phyloP scores from a whole-genome alignment of 2,329 filamentous ascomycete genomes.

The Waltergamsia citrina region DNA sequence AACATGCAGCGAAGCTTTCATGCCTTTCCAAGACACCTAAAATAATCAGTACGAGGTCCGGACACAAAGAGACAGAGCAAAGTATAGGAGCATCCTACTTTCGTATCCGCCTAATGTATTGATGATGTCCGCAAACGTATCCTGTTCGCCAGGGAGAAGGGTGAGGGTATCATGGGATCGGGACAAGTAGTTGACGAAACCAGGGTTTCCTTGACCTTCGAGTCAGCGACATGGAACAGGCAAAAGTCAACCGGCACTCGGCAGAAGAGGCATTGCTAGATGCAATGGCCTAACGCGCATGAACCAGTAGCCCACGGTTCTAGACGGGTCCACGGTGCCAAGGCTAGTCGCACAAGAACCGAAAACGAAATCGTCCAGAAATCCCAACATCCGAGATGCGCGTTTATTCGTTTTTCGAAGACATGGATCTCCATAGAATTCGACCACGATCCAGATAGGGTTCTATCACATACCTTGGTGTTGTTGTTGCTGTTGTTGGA shows the following conservation, averaged over 20 bases:
- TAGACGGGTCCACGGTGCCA: conserved; percentile 1
- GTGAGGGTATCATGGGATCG: conserved; percentile 34
- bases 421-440: too few relatives aligned
- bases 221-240: not conserved
- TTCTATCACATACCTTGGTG: not conserved
- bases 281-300: too few relatives aligned
- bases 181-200: conserved; percentile 44
- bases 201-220: conserved; percentile 2
- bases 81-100: conserved; percentile 31
- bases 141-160: conserved; percentile 45
- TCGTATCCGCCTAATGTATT: conserved; percentile 71
- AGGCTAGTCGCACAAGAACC: not conserved
- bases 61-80: not conserved
- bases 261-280: not conserved
- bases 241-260: not conserved
- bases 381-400: too few relatives aligned
- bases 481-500: not conserved
- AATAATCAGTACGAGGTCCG: conserved; percentile 5
- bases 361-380: too few relatives aligned
- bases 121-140: conserved; percentile 66
- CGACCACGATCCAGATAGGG: not conserved
- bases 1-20: conserved; percentile 77
- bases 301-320: too few relatives aligned
- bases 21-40: conserved; percentile 70
- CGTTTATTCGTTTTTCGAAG: too few relatives aligned